These are phyloP conservation scores for Penicillium sp. DNA, from an alignment of 2,329 filamentous ascomycete species.

Conservation along the genomic window DNA sequence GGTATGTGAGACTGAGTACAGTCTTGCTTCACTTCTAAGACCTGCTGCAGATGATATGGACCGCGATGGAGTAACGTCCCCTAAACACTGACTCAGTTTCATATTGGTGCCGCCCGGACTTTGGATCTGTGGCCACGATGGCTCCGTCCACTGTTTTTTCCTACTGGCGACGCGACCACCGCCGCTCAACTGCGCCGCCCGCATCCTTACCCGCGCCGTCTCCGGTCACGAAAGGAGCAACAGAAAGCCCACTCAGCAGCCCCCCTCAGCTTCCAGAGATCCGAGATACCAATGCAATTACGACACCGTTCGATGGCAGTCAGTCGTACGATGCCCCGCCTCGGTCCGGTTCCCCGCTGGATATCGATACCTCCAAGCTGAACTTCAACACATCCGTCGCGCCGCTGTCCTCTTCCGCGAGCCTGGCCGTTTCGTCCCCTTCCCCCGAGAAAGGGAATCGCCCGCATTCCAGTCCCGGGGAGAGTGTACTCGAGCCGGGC, in stretches of 20 bases:
- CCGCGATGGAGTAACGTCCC: slow-evolving; percentile 19
- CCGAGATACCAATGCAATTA: slow-evolving; percentile 26
- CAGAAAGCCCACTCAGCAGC: slow-evolving; percentile 20
- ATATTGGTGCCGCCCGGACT: slow-evolving; percentile 15
- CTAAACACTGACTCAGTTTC: slow-evolving; percentile 7
- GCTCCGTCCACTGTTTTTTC: slow-evolving; percentile 38
- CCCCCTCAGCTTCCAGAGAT: slow-evolving; percentile 35
- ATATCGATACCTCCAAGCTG: slow-evolving; percentile 24
- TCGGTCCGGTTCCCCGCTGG: slow-evolving; percentile 23
- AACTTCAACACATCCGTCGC: slow-evolving; percentile 21
- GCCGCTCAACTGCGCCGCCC: slow-evolving; percentile 32
- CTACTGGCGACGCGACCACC: slow-evolving; percentile 40
- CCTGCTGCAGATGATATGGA: slow-evolving; percentile 8
- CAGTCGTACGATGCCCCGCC: slow-evolving; percentile 20
- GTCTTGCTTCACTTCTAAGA: slow-evolving; percentile 12
- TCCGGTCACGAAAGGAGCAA: slow-evolving; percentile 19
- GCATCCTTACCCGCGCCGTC: slow-evolving; percentile 22
- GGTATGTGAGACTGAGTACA: slow-evolving; percentile 18
- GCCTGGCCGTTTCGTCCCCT: slow-evolving; percentile 27
- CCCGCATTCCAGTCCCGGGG: slow-evolving; percentile 32
- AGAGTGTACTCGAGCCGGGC: slow-evolving; percentile 20
- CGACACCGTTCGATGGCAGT: slow-evolving; percentile 26
- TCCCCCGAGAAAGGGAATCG: slow-evolving; percentile 25
- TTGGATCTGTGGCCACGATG: slow-evolving; percentile 24
- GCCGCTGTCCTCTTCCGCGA: slow-evolving; percentile 28